Conservation (phyloP, 768 basidiomycete genomes). For the Collybia mongolica region DNA sequence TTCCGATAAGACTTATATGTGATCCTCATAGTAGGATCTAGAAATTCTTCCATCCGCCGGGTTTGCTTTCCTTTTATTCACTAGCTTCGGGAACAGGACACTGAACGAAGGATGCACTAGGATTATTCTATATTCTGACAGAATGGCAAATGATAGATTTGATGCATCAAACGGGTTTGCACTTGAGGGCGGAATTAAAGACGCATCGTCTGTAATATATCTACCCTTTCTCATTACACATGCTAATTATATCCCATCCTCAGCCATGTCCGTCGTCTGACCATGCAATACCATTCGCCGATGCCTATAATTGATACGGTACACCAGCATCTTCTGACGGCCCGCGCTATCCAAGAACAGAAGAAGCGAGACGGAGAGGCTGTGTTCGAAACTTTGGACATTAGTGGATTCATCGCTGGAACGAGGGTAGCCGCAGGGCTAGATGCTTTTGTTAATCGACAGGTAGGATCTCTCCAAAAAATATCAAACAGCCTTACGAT, state of each 20-base stretch:
- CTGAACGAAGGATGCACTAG: slow-evolving; percentile 25
- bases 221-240: not conserved
- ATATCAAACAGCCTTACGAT: not conserved
- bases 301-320: slow-evolving; percentile 74
- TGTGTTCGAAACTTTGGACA: slow-evolving; percentile 65
- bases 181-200: slow-evolving; percentile 87
- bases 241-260: slow-evolving; percentile 2
- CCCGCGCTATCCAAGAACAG: slow-evolving; percentile 65
- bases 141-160: slow-evolving; percentile 74
- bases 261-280: slow-evolving; percentile 70
- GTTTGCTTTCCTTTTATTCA: slow-evolving; percentile 26
- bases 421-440: slow-evolving; percentile 74
- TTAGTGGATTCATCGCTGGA: slow-evolving; percentile 81
- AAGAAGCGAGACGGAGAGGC: slow-evolving; percentile 42
- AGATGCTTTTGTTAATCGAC: slow-evolving; percentile 36
- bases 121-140: slow-evolving; percentile 55
- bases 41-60: slow-evolving; percentile 70
- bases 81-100: not conserved
- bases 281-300: slow-evolving; percentile 61
- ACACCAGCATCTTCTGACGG: slow-evolving; percentile 76
- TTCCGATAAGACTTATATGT: slow-evolving; percentile 2
- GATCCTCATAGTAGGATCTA: slow-evolving; percentile 13
- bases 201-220: slow-evolving; percentile 53
- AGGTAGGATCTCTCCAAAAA: slow-evolving; percentile 21
- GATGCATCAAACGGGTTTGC: slow-evolving; percentile 74